These are phyloP conservation scores for Cyclotella atomus DNA, from an alignment of 108 stramenopile genomes.

Conservation along the genomic window DNA sequence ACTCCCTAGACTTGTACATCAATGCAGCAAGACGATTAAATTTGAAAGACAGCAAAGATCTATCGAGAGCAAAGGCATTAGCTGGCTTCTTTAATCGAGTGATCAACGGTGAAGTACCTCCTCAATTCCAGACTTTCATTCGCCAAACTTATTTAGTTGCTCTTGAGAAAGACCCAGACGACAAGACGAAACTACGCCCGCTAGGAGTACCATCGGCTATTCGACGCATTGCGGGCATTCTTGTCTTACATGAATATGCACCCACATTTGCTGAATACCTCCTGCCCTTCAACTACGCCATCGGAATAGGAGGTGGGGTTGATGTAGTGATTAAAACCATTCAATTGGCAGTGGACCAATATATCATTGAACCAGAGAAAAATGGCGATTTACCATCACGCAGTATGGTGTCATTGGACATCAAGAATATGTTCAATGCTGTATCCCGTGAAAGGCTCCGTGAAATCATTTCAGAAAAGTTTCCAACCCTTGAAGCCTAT, in stretches of 20 bases:
- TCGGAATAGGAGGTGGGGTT: constrained; percentile 9
- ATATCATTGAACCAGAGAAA: neutral
- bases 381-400: neutral
- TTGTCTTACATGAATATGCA: neutral
- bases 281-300: constrained; percentile 35
- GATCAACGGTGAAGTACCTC: neutral
- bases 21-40: neutral
- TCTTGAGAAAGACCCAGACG: neutral
- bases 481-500: neutral
- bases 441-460: constrained; percentile 8
- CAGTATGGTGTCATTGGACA: constrained; percentile 16
- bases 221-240: constrained; percentile 11
- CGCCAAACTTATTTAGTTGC: neutral
- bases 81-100: neutral
- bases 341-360: constrained; percentile 14
- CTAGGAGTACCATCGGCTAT: constrained; percentile 28
- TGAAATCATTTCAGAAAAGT: neutral
- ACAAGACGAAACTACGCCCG: constrained; percentile 11
- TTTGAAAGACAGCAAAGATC: neutral
- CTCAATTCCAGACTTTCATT: neutral
- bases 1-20: constrained; percentile 17
- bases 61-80: neutral
- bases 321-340: constrained; percentile 14
- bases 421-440: constrained; percentile 33
- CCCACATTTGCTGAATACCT: constrained; percentile 6